Base-by-base conservation (phyloP, 768 basidiomycete genomes). In the Mycena filopes region DNA sequence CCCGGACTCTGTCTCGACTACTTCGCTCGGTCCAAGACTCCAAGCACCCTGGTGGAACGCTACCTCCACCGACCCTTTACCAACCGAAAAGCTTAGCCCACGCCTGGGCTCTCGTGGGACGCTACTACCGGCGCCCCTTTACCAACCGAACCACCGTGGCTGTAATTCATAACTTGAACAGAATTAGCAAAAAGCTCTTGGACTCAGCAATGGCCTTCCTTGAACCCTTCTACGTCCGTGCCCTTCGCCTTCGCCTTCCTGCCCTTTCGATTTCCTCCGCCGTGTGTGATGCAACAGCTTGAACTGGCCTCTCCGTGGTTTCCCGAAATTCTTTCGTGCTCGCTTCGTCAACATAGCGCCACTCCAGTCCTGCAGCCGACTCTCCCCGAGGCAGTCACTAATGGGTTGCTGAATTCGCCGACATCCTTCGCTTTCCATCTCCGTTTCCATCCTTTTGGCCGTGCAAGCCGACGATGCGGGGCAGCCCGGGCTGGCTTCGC, bases 241-340 rank as follows among this genome's bases (percentile, higher is more conserved):
- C 31, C 9, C n/a, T n/a, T n/a, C 51, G 26, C 23, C 20, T 21
- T 21, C 36, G 16, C 26, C 6, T 41, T 28, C 41, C 25, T 54
- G 7, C 12, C 10, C 12, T 53, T 33, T 56, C 59, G 59, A 6
- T 46, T 65, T 65, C 43, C 63, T 62, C 47, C 51, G 59, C 43
- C 42, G 29, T 45, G 50, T 41, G 47, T 23, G 7, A 33, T 8
- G 8, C 10, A 41, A 7, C 26, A 8, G 3, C 10, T 18, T 16
- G 8, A 26, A 16, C 38, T 13, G 5, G 2, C 43, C 8, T 11
- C 20, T 47, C 57, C 48, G 28, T 41, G 28, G 38, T n/a, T 38
- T 41, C 47, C 60, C 42, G 42, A 15, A 2, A 2, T 36, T 15
- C 2, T 33, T 21, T 46, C 50, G 49, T 50, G 9, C 48, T 50